Base-by-base conservation (phyloP, 192 early-diverging fungal species). In the Geosiphon pyriformis region DNA sequence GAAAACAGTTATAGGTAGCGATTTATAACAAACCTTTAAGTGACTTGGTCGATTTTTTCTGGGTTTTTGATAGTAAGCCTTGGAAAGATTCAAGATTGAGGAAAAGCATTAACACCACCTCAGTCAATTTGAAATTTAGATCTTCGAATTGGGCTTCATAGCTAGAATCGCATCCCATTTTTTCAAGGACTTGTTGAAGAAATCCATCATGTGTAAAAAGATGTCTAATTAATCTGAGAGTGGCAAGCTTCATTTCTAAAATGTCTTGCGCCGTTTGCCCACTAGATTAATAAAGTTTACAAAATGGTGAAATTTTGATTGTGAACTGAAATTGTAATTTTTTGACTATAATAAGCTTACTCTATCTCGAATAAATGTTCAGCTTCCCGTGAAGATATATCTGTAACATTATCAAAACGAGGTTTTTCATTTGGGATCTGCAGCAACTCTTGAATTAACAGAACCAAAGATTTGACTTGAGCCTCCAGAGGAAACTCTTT, bases 401-500 rank as follows among this genome's bases (percentile, higher is more conserved):
- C n/a, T n/a, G n/a, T n/a, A n/a, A n/a, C n/a, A n/a, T 35, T 60
- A 12, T 60, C 52, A 32, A 64, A 68, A 6, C 52, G 54, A 57
- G 49, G 33, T 61, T 82, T 82, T 54, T 86, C 82, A 51, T 81
- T 78, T 0, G 88, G 88, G 60, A 88, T 48, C 23, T 59, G 46
- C 25, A 76, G 64, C 20, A 90, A 61, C 23, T 77, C 70, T 34
- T 76, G 73, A 67, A 92, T 69, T 20, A 96, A 78, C 6, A 72
- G 61, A 25, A 82, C 79, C 0, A 88, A 59, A 11, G 88, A 75
- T 55, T 75, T 78, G 55, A 94, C 73, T 74, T 96, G 92, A 15
- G 83, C 81, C 30, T 74, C 56, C 4, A 81, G 68, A 0, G 82
- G 69, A 68, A 96, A 94, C 47, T 88, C 78, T 56, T 84, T 79